Percentiles rank a stretch among this genome's conserved stretches.
Conservation (phyloP, 768 basidiomycete species). For the Calocera cornea region DNA sequence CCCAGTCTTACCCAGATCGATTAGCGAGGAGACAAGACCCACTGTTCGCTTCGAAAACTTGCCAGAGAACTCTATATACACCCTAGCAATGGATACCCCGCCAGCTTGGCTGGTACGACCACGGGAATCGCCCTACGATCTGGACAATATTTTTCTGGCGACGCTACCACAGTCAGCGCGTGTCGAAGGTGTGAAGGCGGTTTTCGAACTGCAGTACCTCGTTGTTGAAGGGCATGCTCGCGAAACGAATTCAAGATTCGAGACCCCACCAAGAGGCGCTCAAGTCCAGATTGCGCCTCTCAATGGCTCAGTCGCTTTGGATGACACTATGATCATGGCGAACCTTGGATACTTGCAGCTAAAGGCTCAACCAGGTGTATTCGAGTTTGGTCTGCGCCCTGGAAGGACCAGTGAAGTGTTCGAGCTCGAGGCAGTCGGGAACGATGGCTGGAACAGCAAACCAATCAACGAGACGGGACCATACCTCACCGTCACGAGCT, state of each 20-base stretch:
- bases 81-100: constrained; percentile 84
- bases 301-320: constrained; percentile 36
- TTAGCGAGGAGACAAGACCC: constrained; percentile 47
- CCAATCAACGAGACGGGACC: constrained; percentile 52
- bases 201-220: constrained; percentile 81
- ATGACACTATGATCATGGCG: constrained; percentile 80
- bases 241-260: constrained; percentile 37
- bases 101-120: constrained; percentile 89
- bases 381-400: constrained; percentile 64
- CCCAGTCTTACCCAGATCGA: neutral
- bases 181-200: constrained; percentile 45
- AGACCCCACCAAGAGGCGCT: constrained; percentile 71
- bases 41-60: constrained; percentile 54
- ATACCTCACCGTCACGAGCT: constrained; percentile 70
- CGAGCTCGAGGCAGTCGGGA: constrained; percentile 71
- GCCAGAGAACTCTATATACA: constrained; percentile 80
- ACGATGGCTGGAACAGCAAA: constrained; percentile 76
- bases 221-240: constrained; percentile 91
- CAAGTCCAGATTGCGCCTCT: constrained; percentile 65
- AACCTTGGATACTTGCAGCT: constrained; percentile 96
- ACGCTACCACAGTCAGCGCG: constrained; percentile 46
- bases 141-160: constrained; percentile 86
- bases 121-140: constrained; percentile 72
- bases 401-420: constrained; percentile 74
- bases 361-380: constrained; percentile 82